Evolutionary conservation across 441 rosid species (phyloP), one percentile per base, ranked within the genome.

Genomic region (Gossypium gossypioides): DNA sequence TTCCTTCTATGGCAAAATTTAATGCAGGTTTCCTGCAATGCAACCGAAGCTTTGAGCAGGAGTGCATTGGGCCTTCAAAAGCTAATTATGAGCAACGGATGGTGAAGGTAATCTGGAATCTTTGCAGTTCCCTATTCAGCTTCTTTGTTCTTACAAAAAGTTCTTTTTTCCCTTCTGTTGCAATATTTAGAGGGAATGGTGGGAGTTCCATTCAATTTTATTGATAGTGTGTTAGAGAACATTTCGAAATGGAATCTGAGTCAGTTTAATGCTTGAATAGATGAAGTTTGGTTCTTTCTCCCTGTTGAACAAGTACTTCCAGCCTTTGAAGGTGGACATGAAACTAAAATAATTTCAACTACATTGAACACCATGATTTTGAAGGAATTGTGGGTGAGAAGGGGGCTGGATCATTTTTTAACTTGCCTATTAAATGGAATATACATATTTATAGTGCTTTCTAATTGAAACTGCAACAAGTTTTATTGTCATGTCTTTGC

Each of bases 1-100:
- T 92, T 81, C 99, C 99, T 80, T 91, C 99, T 61, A 92, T 95
- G 98, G 96, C 99, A 69, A 95, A 95, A 81, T 95, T 95, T 79
- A 91, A 91, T 76, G 97, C 98, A 7, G 99, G 99, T 71, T 87
- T 91, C 79, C 79, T 86, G 56, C 90, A 84, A 77, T 95, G 99
- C 85, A 95, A 92, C 82, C 93, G 83, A 82, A 95, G 85, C 79
- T 95, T 95, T 75, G 95, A 86, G 72, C 82, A 40, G 71, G 87
- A 87, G 67, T 95, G 99, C 76, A 85, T 91, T 74, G 99, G 99
- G 70, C 99, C 98, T 74, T 89, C 97, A 46, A 92, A 87, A 82
- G 79, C 68, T 54, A 91, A 85, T 44, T 95, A 95, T 15, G 92
- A 95, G 78, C 91, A 82, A 57, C 96, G 96, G 58, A 86, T 95